Conservation (phyloP, 2,329 filamentous ascomycete species). For the Aureobasidium zeae region DNA sequence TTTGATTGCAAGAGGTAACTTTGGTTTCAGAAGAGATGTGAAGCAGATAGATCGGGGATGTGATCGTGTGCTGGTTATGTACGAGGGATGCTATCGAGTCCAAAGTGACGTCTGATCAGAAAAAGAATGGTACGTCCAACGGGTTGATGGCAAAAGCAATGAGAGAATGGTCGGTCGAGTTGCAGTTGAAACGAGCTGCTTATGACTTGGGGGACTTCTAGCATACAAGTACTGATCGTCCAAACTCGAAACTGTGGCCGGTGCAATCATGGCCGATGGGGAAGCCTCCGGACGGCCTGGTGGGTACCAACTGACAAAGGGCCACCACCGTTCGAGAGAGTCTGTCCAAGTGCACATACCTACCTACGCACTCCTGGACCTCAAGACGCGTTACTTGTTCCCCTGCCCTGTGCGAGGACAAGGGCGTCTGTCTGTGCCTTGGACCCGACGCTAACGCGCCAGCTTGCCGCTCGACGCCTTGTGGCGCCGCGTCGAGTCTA, state of each 20-base stretch:
- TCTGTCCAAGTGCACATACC: constrained; percentile 11
- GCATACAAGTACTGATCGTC: constrained; percentile 23
- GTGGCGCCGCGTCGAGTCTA: constrained; percentile 13
- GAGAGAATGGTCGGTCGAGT: constrained; percentile 20
- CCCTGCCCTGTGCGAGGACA: constrained; percentile 6
- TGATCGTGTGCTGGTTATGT: constrained; percentile 11
- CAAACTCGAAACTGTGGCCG: constrained; percentile 13
- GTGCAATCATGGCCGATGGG: constrained; percentile 16
- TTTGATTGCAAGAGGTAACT: constrained; percentile 8
- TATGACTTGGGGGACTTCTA: constrained; percentile 18
- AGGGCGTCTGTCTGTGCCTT: constrained; percentile 14
- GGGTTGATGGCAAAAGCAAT: constrained; percentile 19
- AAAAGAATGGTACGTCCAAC: constrained; percentile 15
- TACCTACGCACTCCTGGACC: constrained; percentile 1
- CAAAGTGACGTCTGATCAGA: constrained; percentile 13
- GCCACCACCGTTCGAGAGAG: constrained; percentile 12
- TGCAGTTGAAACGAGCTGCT: constrained; percentile 12
- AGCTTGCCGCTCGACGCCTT: constrained; percentile 14
- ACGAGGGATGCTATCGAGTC: constrained; percentile 3
- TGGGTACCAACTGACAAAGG: constrained; percentile 16
- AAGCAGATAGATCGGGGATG: constrained; percentile 1
- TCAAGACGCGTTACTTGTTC: constrained; percentile 14
- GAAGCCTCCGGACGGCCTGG: constrained; percentile 14
- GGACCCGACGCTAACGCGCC: constrained; percentile 15
- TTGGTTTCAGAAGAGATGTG: constrained; percentile 14